Percentiles rank a stretch among this genome's conserved stretches.
Evolutionary conservation across 2,329 filamentous ascomycete species (phyloP).

Genomic region (Colletotrichum abscissum): DNA sequence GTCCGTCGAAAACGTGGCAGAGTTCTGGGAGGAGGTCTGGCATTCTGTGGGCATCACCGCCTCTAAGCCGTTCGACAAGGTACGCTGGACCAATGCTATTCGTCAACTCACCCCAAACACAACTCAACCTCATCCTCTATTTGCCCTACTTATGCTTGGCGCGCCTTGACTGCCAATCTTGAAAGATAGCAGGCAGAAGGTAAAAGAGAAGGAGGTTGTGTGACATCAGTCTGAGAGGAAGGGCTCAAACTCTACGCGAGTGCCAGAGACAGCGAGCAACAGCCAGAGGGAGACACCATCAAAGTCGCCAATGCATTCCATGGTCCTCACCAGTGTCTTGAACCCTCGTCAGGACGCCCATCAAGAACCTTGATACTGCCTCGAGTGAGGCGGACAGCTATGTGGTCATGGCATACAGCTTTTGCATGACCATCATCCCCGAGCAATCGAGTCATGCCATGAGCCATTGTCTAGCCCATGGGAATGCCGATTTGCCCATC

Average conservation of each 20-base stretch:
- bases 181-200: not conserved
- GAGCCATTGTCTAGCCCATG: not conserved
- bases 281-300: not conserved
- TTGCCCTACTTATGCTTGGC: constrained; percentile 18
- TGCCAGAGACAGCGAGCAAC: not conserved
- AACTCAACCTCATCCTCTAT: constrained; percentile 12
- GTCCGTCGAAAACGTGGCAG: constrained; percentile 80
- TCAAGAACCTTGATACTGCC: constrained; percentile 14
- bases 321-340: constrained; percentile 28
- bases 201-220: not conserved
- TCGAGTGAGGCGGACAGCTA: constrained; percentile 8
- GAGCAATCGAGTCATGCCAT: constrained; percentile 24
- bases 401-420: not conserved
- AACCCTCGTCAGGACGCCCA: constrained; percentile 26
- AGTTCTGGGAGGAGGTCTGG: constrained; percentile 91
- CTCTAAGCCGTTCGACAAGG: constrained; percentile 70
- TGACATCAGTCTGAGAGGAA: constrained; percentile 21
- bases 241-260: constrained; percentile 24
- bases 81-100: constrained; percentile 44
- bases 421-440: constrained; percentile 18
- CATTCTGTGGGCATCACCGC: constrained; percentile 81
- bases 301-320: constrained; percentile 20
- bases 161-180: constrained; percentile 17
- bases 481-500: constrained; percentile 6
- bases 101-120: constrained; percentile 14